phyloP scores from a whole-genome alignment of 75 land plant species.

The Selaginella moellendorffii region DNA sequence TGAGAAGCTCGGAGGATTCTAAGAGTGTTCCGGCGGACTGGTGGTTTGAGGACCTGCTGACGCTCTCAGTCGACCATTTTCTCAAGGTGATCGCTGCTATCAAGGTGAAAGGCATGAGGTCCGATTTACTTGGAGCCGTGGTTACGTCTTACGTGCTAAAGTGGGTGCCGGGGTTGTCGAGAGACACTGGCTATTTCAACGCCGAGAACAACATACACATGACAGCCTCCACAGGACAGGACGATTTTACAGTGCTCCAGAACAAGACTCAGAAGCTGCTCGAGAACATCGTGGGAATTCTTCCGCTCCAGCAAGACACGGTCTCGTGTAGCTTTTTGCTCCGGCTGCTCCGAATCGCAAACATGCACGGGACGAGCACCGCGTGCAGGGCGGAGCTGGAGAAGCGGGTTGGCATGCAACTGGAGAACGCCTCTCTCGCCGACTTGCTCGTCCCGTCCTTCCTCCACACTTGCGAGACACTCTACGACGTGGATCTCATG shows the following conservation, averaged over 20 bases:
- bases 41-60: conserved; percentile 10
- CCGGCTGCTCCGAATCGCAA: conserved; percentile 40
- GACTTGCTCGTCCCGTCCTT: conserved; percentile 67
- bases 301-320: conserved; percentile 40
- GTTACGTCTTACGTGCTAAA: neutral
- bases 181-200: neutral
- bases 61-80: neutral
- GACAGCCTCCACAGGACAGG: conserved; percentile 16
- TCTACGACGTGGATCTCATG: conserved; percentile 47
- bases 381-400: conserved; percentile 40
- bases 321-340: conserved; percentile 46
- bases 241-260: conserved; percentile 21
- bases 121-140: conserved; percentile 2
- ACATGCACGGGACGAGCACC: conserved; percentile 34
- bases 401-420: conserved; percentile 33
- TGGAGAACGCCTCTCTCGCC: conserved; percentile 48
- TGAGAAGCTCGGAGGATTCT: no score
- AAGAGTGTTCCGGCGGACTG: conserved; percentile 29
- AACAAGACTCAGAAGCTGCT: conserved; percentile 38
- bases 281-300: conserved; percentile 41
- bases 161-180: conserved; percentile 1
- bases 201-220: neutral
- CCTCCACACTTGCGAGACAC: conserved; percentile 40
- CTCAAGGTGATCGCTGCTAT: conserved; percentile 4
- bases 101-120: neutral